Evolutionary conservation across 73 alveolate species (phyloP).

Genomic region (Stentor roeselii): DNA sequence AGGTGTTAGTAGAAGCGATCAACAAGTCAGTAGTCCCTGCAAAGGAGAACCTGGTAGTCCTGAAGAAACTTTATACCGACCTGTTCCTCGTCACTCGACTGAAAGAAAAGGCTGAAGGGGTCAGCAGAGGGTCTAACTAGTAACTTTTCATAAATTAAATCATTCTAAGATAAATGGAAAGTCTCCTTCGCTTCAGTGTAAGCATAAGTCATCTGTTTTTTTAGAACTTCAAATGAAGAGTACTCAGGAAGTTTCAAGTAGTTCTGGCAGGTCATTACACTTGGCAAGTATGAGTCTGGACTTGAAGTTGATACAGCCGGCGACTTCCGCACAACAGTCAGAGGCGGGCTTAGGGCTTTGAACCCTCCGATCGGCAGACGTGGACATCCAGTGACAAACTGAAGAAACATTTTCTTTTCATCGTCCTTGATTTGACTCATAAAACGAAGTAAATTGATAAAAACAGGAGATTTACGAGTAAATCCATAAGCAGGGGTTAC

Average conservation of each 20-base stretch:
- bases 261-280: conserved; percentile 67
- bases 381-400: conserved; percentile 85
- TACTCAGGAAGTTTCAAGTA: conserved; percentile 86
- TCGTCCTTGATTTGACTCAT: conserved; percentile 51
- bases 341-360: conserved; percentile 75
- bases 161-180: conserved; percentile 36
- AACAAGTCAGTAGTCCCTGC: conserved; percentile 3
- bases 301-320: conserved; percentile 42
- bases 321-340: conserved; percentile 73
- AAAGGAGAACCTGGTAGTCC: background rate
- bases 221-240: conserved; percentile 57
- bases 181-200: conserved; percentile 77
- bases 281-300: conserved; percentile 68
- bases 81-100: background rate
- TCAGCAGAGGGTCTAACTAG: background rate
- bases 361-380: conserved; percentile 91
- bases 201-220: conserved; percentile 63
- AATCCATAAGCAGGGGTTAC: conserved; percentile 86
- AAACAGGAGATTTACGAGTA: conserved; percentile 53
- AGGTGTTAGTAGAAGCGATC: background rate
- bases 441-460: conserved; percentile 48
- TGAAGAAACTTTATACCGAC: background rate
- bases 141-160: background rate
- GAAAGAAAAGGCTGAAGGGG: background rate
- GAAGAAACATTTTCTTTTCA: conserved; percentile 65